Percentiles rank a stretch among this genome's conserved stretches.
These are phyloP conservation scores for Proliferodiscus dingleyae DNA, from an alignment of 2,329 filamentous ascomycete genomes.

Conservation along the genomic window DNA sequence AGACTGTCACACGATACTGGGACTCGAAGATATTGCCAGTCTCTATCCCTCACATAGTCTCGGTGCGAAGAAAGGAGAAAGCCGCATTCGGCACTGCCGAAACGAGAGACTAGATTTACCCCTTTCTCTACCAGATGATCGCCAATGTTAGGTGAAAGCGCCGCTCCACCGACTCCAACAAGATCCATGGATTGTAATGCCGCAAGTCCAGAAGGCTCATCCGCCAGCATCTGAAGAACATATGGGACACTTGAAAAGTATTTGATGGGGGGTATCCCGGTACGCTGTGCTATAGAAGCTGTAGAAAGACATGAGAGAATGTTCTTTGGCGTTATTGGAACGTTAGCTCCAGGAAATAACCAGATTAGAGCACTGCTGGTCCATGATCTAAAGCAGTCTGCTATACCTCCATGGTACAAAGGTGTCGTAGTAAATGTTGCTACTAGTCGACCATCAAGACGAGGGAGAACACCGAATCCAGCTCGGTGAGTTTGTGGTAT, in stretches of 20 bases:
- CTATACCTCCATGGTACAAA: constrained; percentile 60
- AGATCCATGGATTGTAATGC: constrained; percentile 49
- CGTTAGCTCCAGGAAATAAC: constrained; percentile 53
- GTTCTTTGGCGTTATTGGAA: constrained; percentile 52
- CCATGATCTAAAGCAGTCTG: constrained; percentile 59
- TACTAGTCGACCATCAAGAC: constrained; percentile 34
- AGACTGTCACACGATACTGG: constrained; percentile 33
- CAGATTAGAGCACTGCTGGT: constrained; percentile 54
- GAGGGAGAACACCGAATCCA: constrained; percentile 50
- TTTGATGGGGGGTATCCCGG: constrained; percentile 32
- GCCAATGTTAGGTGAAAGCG: constrained; percentile 48
- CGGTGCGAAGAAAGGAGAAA: constrained; percentile 60
- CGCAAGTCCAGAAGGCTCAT: constrained; percentile 37
- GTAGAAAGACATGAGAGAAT: constrained; percentile 43
- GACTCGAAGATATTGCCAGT: constrained; percentile 55
- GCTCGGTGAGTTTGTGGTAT: constrained; percentile 54
- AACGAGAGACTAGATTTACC: constrained; percentile 56
- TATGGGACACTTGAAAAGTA: constrained; percentile 62
- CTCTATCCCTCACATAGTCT: constrained; percentile 47
- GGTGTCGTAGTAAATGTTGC: constrained; percentile 62
- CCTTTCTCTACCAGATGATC: constrained; percentile 44
- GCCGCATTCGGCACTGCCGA: constrained; percentile 62
- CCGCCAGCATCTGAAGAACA: constrained; percentile 48
- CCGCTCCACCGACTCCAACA: constrained; percentile 60
- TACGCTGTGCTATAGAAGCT: constrained; percentile 27